Evolutionary conservation across 768 basidiomycete genomes (phyloP), one percentile per base, ranked within the genome.

Genomic region (Suillus spraguei): DNA sequence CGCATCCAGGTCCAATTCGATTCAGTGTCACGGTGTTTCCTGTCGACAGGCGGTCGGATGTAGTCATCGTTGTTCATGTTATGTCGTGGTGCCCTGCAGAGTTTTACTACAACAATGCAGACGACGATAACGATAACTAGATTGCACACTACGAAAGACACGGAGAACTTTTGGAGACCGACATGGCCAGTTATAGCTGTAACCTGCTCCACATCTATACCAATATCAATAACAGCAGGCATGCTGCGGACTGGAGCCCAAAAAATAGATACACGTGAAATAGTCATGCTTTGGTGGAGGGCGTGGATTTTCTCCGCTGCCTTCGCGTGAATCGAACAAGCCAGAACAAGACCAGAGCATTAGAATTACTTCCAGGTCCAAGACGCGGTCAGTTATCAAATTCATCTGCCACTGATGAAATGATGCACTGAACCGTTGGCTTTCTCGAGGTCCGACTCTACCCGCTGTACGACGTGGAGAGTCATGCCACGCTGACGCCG

Each of bases 161-260:
- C 67, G 20, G 63, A 65, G 38, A 68, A 47, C 69, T 69, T 56
- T 60, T 32, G n/a, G 56, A 56, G 44, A 59, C 52, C 59, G 58
- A n/a, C 20, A 53, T 13, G 33, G 11, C 11, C 33, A 32, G 28
- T 6, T 28, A 10, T 50, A 16, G 49, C 8, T 8, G 22, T 53
- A 22, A 41, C 65, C 54, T 64, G 67, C 69, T 69, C 62, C 17
- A 64, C 24, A 32, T 71, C 70, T 53, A 62, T 64, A 36, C 63
- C 62, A 24, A 65, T 59, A 32, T 5, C 35, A 2, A 50, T 59
- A 32, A 16, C 6, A 2, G 22, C 13, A 16, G 17, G 6, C 4
- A 64, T 32, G 47, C 50, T 10, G 22, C 61, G 36, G 22, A 73
- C 0, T 41, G 67, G 66, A 38, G 60, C 56, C 20, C 68, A 64